phyloP scores from a whole-genome alignment of 1,284 basidiomycete species.

The Apiotrichum veenhuisii region DNA sequence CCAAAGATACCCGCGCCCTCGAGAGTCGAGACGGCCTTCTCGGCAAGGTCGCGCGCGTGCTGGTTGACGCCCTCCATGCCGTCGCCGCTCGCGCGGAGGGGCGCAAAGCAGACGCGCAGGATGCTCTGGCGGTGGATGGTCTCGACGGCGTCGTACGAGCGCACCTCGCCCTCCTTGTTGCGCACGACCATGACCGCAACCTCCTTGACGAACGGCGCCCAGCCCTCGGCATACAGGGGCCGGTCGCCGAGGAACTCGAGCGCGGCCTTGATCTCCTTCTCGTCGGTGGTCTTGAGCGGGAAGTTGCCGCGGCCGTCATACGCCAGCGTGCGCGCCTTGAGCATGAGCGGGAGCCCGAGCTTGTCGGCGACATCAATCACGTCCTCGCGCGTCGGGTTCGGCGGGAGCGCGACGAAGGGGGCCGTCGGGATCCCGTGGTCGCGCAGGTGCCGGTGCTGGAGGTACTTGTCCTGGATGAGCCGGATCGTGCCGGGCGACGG shows the following conservation, averaged over 20 bases:
- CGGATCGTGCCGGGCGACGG: slow-evolving; percentile 80
- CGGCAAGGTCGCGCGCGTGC: slow-evolving; percentile 70
- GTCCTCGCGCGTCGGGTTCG: slow-evolving; percentile 51
- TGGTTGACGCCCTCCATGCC: slow-evolving; percentile 56
- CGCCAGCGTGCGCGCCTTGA: slow-evolving; percentile 89
- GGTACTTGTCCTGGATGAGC: slow-evolving; percentile 92
- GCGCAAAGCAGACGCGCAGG: slow-evolving; percentile 84
- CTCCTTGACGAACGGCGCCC: slow-evolving; percentile 85
- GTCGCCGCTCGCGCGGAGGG: slow-evolving; percentile 59
- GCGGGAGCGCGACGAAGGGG: slow-evolving; percentile 61
- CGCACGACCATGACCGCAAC: slow-evolving; percentile 98
- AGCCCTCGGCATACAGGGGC: slow-evolving; percentile 86
- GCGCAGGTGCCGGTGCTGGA: slow-evolving; percentile 77
- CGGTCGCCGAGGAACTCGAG: slow-evolving; percentile 62
- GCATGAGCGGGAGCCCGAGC: slow-evolving; percentile 87
- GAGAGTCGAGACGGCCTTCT: slow-evolving; percentile 74
- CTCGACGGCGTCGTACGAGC: slow-evolving; percentile 88
- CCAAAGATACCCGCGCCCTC: slow-evolving; percentile 93
- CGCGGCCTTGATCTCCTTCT: slow-evolving; percentile 59
- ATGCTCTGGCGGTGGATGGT: slow-evolving; percentile 94
- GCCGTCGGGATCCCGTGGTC: slow-evolving; percentile 65
- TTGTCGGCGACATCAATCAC: slow-evolving; percentile 56
- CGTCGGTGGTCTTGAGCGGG: slow-evolving; percentile 58
- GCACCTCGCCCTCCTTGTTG: slow-evolving; percentile 66
- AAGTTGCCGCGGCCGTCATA: slow-evolving; percentile 97